Evolutionary conservation across 2,329 filamentous ascomycete species (phyloP), one percentile per base, ranked within the genome.

Genomic region (Ophiostoma perfectum): DNA sequence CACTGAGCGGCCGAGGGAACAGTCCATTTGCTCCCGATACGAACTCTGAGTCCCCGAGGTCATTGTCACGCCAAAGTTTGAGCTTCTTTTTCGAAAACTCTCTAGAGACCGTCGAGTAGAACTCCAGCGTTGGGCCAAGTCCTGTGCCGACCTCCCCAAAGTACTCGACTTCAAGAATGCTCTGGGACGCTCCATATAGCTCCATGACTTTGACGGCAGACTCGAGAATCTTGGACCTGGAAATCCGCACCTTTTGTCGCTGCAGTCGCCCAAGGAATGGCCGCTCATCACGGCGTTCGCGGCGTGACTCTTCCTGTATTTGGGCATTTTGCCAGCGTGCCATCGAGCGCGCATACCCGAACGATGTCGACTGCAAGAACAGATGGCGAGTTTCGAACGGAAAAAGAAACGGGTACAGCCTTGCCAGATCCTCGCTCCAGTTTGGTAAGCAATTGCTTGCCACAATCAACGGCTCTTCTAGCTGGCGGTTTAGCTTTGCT

Each of bases 121-220:
- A 99, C 76, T 99, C 95, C 14, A 99, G 84, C 0, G 95, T 99
- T 4, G 95, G 95, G 0, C 95, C 95, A 63, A 99, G 83, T 64
- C 95, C 95, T 38, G 96, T 99, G 68, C 95, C 95, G 36, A 99
- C 95, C 79, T 99, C 95, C 75, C 98, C 95, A 73, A 99, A 99
- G 75, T 99, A 99, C 75, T 99, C 96, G 1, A 99, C 94, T 76
- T 99, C 95, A 0, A 99, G 81, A 41, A 98, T 91, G 76, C 94
- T 98, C 70, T 96, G 92, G 0, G 94, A 96, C n/a, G 92, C 92
- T 0, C 95, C 95, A 74, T 99, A 99, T 2, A 98, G 85, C 74
- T 99, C 94, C 94, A 99, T 98, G 42, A 99, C 95, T 78, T 99
- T 99, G 77, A 98, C 83, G 0, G 95, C 95, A 14, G 95, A 98